Percentiles rank a stretch among this genome's conserved stretches.
phyloP scores from a whole-genome alignment of 2,329 filamentous ascomycete genomes.

The Dothiorella sarmentorum region DNA sequence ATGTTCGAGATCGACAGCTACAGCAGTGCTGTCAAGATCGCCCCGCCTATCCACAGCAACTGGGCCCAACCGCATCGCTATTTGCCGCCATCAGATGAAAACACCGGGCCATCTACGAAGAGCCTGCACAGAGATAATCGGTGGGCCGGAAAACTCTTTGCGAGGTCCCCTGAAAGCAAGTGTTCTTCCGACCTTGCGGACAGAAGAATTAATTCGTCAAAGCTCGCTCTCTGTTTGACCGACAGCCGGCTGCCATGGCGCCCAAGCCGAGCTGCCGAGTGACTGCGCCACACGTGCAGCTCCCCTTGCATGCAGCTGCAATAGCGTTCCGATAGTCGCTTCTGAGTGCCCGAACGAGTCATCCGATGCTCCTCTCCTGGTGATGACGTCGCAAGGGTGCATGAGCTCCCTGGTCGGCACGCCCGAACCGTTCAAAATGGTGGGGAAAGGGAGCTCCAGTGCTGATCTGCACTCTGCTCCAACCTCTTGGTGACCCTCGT shows the following conservation, averaged over 20 bases:
- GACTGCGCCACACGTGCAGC: background rate
- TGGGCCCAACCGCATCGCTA: too few relatives aligned
- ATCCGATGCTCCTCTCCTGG: background rate
- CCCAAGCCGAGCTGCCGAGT: background rate
- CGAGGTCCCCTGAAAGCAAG: too few relatives aligned
- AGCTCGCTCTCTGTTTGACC: too few relatives aligned
- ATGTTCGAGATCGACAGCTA: background rate
- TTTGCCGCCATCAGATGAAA: too few relatives aligned
- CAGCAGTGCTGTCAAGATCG: background rate
- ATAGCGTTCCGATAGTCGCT: background rate
- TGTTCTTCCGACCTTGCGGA: too few relatives aligned
- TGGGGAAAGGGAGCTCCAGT: slow-evolving; percentile 4
- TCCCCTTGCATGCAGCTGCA: background rate
- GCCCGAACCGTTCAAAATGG: background rate
- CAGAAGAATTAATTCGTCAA: too few relatives aligned
- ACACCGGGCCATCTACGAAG: too few relatives aligned
- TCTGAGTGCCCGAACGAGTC: background rate
- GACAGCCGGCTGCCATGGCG: background rate
- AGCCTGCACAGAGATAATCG: too few relatives aligned
- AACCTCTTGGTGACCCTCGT: background rate
- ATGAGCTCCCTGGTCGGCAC: background rate
- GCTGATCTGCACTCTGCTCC: slow-evolving; percentile 4
- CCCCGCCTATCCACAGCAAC: too few relatives aligned
- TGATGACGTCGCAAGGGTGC: background rate
- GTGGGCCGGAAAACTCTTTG: too few relatives aligned